A percentile compares a stretch with the other conserved stretches of the same genome.
Evolutionary conservation across 495 filamentous ascomycete genomes (phyloP).

Genomic region (Alectoria sarmentosa): DNA sequence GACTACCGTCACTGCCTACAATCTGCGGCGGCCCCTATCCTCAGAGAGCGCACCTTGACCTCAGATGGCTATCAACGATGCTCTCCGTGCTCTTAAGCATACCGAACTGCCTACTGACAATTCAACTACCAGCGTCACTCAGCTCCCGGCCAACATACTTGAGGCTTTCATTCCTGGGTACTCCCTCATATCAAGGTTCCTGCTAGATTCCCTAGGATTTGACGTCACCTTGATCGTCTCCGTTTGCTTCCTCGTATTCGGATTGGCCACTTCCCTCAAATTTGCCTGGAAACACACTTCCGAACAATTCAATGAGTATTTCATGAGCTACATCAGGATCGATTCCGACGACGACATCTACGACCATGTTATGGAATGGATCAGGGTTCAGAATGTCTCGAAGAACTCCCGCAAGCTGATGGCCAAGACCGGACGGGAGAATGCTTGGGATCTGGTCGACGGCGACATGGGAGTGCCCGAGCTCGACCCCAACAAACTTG

Average conservation of each 20-base stretch:
- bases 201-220: conserved; percentile 55
- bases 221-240: conserved; percentile 68
- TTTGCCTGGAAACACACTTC: conserved; percentile 43
- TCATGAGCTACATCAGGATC: conserved; percentile 50
- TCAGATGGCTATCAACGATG: conserved; percentile 21
- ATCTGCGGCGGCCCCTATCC: not conserved
- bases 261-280: conserved; percentile 42
- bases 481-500: conserved; percentile 24
- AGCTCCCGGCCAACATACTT: conserved; percentile 42
- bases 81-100: conserved; percentile 15
- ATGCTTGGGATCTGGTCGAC: conserved; percentile 45
- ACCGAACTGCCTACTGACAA: conserved; percentile 15
- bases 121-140: conserved; percentile 28
- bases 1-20: not conserved
- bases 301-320: conserved; percentile 36
- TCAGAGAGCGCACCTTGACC: not conserved
- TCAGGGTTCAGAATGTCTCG: conserved; percentile 46
- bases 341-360: conserved; percentile 54
- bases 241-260: conserved; percentile 41
- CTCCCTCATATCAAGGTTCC: conserved; percentile 51
- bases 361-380: conserved; percentile 52
- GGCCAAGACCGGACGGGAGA: conserved; percentile 48
- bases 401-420: conserved; percentile 48
- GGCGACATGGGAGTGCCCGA: conserved; percentile 31
- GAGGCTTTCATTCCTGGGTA: conserved; percentile 72